Evolutionary conservation across 192 early-diverging fungal species (phyloP).

Genomic region (Coemansia sp.): DNA sequence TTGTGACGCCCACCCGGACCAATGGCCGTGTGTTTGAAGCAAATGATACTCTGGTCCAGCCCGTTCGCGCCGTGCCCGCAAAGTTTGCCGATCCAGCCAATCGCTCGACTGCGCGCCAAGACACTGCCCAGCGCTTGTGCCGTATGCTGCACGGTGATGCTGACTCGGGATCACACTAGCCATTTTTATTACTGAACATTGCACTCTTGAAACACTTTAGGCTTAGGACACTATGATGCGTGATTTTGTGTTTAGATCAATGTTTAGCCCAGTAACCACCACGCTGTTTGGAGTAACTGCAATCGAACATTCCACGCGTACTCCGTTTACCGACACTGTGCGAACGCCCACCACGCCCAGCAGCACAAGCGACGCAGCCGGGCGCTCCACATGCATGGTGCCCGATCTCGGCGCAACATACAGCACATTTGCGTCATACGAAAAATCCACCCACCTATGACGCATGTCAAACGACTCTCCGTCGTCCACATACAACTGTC

Average conservation of each 20-base stretch:
- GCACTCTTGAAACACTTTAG: not conserved
- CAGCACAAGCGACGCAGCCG: constrained; percentile 20
- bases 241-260: constrained; percentile 17
- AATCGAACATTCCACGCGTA: not conserved
- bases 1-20: constrained; percentile 14
- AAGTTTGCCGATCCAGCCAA: not conserved
- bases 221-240: not conserved
- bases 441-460: constrained; percentile 28
- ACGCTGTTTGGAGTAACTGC: constrained; percentile 10
- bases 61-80: not conserved
- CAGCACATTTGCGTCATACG: constrained; percentile 7
- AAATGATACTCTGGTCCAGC: constrained; percentile 32
- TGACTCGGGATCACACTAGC: not conserved
- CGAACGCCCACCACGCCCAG: constrained; percentile 21
- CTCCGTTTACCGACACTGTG: constrained; percentile 18
- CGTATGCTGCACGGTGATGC: constrained; percentile 13
- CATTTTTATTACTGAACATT: not conserved
- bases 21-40: not conserved
- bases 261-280: constrained; percentile 13
- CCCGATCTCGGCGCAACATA: constrained; percentile 15
- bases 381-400: constrained; percentile 1
- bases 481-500: constrained; percentile 64
- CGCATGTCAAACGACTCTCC: constrained; percentile 53
- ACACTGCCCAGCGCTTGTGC: constrained; percentile 8
- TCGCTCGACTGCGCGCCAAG: not conserved